Evolutionary conservation across 257 asterid genomes (phyloP).

Genomic region (Salvia miltiorrhiza): DNA sequence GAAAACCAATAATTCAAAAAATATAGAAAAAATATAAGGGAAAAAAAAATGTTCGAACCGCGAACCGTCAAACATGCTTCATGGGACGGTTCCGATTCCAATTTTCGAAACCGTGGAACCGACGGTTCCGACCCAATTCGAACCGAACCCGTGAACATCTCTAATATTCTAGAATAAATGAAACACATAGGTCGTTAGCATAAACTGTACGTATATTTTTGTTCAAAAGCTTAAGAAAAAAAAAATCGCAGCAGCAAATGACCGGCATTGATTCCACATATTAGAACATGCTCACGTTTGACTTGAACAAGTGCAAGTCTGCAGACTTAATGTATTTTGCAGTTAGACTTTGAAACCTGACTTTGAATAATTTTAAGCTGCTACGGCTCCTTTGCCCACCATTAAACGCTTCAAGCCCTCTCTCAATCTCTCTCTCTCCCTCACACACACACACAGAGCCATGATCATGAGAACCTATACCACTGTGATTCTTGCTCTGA

Average conservation of each 20-base stretch:
- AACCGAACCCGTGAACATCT: too few relatives aligned
- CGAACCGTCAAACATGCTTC: too few relatives aligned
- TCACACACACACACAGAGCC: background rate
- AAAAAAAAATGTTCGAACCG: too few relatives aligned
- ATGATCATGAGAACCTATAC: slow-evolving; percentile 9
- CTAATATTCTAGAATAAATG: too few relatives aligned
- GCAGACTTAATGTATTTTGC: background rate
- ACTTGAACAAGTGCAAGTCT: background rate
- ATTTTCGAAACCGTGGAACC: too few relatives aligned
- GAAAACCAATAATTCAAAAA: too few relatives aligned
- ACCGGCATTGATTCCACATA: background rate
- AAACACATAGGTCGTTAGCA: too few relatives aligned
- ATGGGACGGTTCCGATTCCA: too few relatives aligned
- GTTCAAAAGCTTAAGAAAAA: background rate
- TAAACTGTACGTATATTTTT: too few relatives aligned
- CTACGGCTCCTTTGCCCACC: background rate
- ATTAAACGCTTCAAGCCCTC: background rate
- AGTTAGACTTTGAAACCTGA: background rate
- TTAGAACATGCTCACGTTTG: background rate
- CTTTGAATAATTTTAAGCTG: background rate
- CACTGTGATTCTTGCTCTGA: slow-evolving; percentile 1
- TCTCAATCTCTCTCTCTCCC: background rate
- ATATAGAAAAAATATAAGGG: too few relatives aligned
- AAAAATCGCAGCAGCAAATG: background rate
- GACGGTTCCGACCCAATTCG: too few relatives aligned